Base-by-base conservation (phyloP, 192 early-diverging fungal species). In the Coemansia sp. region DNA sequence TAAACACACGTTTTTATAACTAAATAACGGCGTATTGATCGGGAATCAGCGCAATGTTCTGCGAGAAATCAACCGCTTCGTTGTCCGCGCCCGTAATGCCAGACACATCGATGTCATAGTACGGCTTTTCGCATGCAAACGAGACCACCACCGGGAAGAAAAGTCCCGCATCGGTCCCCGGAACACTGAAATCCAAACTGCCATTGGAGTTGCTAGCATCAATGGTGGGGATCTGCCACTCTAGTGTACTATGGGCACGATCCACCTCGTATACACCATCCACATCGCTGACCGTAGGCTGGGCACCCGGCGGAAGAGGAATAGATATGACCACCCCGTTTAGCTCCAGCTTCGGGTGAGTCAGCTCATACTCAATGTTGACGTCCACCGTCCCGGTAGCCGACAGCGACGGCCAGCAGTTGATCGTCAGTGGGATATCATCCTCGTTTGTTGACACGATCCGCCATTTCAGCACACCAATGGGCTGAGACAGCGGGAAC, bases 361-460 rank as follows among this genome's bases (percentile, higher is more conserved):
- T 90, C 51, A 97, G 83, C 71, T 97, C 94, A 66, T 97, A 99
- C 73, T 99, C 97, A 57, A 98, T 94, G 63, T 93, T 99, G 22
- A 99, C 97, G 74, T 96, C 95, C 49, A 88, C 88, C 1, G 87
- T 85, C 3, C 97, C 95, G 72, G 83, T 88, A 51, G 88, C 94
- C 26, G 88, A 84, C 27, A 92, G 94, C 18, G 94, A 91, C 20
- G 97, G 95, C 97, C 97, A 98, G 84, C 97, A 98, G 82, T 93
- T 98, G 74, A 97, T 79, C 8, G 68, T 63, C 14, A 99, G 84
- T 48, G 97, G 97, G 45, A 97, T 83, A 32, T 71, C 79, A 48
- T 85, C 89, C 49, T 97, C 95, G 73, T 94, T 91, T 57, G 84
- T 85, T 13, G 93, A 89, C 13, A 88, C 83, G 29, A 85, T 88